A percentile compares a stretch with the other conserved stretches of the same genome.
These are phyloP conservation scores for Colletotrichum tamarilloi DNA, from an alignment of 2,329 filamentous ascomycete genomes.

Conservation along the genomic window DNA sequence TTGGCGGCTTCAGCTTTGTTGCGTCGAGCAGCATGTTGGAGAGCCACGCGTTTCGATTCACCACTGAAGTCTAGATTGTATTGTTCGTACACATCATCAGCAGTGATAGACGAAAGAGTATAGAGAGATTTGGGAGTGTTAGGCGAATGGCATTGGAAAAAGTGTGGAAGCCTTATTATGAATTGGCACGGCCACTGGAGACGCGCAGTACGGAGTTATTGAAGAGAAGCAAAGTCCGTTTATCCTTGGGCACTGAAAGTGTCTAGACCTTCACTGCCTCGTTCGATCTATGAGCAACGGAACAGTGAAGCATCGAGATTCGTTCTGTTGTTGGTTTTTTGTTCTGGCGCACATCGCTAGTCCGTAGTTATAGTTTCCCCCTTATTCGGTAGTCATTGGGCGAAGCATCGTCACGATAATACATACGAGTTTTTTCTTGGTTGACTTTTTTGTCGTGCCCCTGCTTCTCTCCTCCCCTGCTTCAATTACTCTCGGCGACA, in stretches of 20 bases:
- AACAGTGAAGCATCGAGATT: not conserved
- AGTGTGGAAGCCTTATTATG: slow-evolving; percentile 1
- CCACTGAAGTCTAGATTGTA: slow-evolving; percentile 28
- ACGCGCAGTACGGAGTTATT: slow-evolving; percentile 6
- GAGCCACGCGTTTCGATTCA: slow-evolving; percentile 53
- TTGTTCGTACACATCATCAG: not conserved
- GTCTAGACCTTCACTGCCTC: no score
- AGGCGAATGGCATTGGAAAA: slow-evolving; percentile 6
- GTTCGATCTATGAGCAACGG: not conserved
- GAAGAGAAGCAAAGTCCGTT: not conserved
- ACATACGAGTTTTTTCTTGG: not conserved
- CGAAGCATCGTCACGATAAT: not conserved
- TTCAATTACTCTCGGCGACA: not conserved
- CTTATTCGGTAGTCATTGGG: not conserved
- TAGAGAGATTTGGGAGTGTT: not conserved
- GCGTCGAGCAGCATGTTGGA: slow-evolving; percentile 68
- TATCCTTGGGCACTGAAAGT: not conserved
- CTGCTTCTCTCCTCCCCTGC: no score
- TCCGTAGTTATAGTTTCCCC: no score
- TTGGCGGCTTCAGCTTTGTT: slow-evolving; percentile 74
- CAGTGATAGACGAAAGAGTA: not conserved
- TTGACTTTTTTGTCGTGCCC: not conserved
- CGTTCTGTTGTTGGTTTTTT: not conserved
- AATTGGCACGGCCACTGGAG: not conserved
- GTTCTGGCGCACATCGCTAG: no score